Conservation (phyloP, 2,329 filamentous ascomycete species). For the Penicillium sclerotigenum region DNA sequence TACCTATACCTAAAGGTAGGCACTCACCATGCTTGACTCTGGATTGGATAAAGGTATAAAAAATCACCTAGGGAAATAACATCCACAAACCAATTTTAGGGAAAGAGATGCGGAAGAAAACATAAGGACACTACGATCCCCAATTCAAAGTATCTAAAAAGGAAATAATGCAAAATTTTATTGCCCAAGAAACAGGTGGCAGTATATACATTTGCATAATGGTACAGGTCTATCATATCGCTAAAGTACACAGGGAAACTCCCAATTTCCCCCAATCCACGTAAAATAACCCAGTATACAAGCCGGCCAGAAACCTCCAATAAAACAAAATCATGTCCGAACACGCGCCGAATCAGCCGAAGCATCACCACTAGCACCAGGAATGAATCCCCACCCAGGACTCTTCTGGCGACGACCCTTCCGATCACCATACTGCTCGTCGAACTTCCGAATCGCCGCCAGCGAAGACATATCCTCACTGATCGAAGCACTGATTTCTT, state of each 20-base stretch:
- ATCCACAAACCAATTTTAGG: background rate
- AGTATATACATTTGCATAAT: conserved; percentile 25
- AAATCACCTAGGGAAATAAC: background rate
- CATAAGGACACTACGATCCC: too few relatives aligned
- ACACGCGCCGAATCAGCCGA: conserved; percentile 42
- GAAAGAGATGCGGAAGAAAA: too few relatives aligned
- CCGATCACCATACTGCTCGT: conserved; percentile 88
- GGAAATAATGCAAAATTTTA: background rate
- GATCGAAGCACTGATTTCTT: conserved; percentile 88
- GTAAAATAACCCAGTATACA: background rate
- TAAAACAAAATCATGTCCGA: conserved; percentile 29
- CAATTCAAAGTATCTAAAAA: background rate
- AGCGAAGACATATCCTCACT: conserved; percentile 89
- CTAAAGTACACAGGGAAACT: conserved; percentile 28
- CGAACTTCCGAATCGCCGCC: conserved; percentile 86
- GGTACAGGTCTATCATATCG: conserved; percentile 34
- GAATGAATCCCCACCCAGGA: conserved; percentile 50
- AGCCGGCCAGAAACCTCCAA: background rate
- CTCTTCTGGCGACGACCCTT: conserved; percentile 63
- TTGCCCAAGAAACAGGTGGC: background rate
- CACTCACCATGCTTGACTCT: background rate
- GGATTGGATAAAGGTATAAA: background rate
- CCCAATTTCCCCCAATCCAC: background rate
- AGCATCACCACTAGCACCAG: conserved; percentile 33
- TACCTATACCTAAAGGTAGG: background rate